A percentile compares a stretch with the other conserved stretches of the same genome.
Conservation (phyloP, 1,139 yeast genomes). For the Kodamaea sp. region DNA sequence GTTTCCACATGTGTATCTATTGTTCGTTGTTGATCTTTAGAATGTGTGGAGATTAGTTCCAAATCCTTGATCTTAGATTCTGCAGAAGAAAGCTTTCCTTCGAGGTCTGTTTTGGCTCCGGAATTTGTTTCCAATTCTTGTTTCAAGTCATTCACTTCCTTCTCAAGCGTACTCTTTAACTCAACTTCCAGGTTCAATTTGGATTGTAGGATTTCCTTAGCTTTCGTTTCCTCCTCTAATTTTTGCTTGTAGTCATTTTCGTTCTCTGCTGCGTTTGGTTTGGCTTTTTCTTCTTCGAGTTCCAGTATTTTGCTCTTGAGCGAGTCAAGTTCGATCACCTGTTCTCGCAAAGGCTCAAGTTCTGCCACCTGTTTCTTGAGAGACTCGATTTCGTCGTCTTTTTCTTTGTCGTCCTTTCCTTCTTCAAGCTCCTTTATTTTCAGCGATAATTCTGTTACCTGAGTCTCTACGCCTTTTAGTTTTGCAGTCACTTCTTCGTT, state of each 20-base stretch:
- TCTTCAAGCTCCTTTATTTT: slow-evolving; percentile 11
- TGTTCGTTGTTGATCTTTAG: neutral
- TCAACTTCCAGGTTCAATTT: too few relatives aligned
- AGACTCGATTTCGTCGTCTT: too few relatives aligned
- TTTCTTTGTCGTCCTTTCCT: too few relatives aligned
- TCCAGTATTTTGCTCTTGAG: too few relatives aligned
- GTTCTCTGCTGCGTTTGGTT: too few relatives aligned
- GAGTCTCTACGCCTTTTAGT: slow-evolving; percentile 2
- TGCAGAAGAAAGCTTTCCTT: neutral
- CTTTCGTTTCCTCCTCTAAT: slow-evolving; percentile 3
- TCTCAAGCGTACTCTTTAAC: too few relatives aligned
- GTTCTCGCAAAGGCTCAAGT: too few relatives aligned
- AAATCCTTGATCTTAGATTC: neutral
- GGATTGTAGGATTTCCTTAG: too few relatives aligned
- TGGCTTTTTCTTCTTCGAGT: too few relatives aligned
- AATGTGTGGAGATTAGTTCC: neutral
- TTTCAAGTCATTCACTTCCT: too few relatives aligned
- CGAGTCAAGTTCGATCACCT: too few relatives aligned
- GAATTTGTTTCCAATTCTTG: slow-evolving; percentile 3
- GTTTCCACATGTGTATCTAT: neutral
- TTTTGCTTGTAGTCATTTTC: slow-evolving; percentile 1
- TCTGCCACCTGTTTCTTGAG: too few relatives aligned
- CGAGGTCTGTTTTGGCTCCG: neutral
- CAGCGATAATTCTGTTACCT: slow-evolving; percentile 3
- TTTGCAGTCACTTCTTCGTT: slow-evolving; percentile 13